Evolutionary conservation across 2,329 filamentous ascomycete genomes (phyloP).

Genomic region (Cryphonectria radicalis): DNA sequence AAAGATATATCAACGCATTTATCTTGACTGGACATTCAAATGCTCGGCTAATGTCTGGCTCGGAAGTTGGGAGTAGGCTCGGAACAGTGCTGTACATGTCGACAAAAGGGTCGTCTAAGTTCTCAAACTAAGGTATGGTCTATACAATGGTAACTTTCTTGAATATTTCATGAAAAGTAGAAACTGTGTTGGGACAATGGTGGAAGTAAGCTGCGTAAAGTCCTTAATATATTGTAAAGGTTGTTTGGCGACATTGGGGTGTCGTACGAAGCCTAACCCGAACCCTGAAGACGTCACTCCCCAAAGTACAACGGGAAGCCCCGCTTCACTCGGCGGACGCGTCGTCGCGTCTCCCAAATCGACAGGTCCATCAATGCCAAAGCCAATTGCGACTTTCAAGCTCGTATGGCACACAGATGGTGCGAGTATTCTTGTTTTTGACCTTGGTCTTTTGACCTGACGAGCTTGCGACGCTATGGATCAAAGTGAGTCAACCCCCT

Average conservation of each 20-base stretch:
- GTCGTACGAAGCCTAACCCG: not conserved
- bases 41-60: too few relatives aligned
- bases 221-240: too few relatives aligned
- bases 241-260: not conserved
- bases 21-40: too few relatives aligned
- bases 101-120: too few relatives aligned
- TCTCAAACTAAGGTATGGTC: too few relatives aligned
- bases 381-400: not conserved
- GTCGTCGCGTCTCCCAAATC: conserved; percentile 17
- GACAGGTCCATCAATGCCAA: not conserved
- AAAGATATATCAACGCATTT: too few relatives aligned
- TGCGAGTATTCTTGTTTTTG: not conserved
- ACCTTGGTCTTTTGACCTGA: conserved; percentile 6
- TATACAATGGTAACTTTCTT: too few relatives aligned
- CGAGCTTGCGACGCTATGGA: conserved; percentile 38
- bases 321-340: not conserved
- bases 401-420: not conserved
- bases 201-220: too few relatives aligned
- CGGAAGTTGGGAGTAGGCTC: too few relatives aligned
- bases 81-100: too few relatives aligned
- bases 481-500: conserved; percentile 34
- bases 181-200: too few relatives aligned
- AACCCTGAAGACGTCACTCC: conserved; percentile 2
- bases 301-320: not conserved
- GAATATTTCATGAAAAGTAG: too few relatives aligned